Base-by-base conservation (phyloP, 306 rosid genomes). In the Dicorynia guianensis region DNA sequence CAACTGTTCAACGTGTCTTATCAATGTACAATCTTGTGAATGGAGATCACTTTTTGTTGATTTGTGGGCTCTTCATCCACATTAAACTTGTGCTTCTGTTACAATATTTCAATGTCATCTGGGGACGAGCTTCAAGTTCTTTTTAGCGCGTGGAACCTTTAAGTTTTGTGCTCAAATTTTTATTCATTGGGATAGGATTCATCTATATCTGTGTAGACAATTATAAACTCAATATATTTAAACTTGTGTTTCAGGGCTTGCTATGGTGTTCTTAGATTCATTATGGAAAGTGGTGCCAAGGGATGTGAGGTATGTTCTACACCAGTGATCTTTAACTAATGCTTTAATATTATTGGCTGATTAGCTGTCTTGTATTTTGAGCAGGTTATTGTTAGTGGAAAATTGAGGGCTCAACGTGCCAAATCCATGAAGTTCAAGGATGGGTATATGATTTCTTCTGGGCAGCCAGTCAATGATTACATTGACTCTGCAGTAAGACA, bases 391-490 rank as follows among this genome's bases (percentile, higher is more conserved):
- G 90, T 92, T 3, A 94, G 96, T 79, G 97, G 97, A 25, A 92
- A 94, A 71, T 88, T 92, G 72, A 87, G 97, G 71, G 98, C 98
- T 48, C 97, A 89, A 47, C 80, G 97, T 56, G 97, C 98, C 18
- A 90, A 95, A 54, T 89, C 98, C 25, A 92, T 95, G 97, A 95
- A 95, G 82, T 95, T 95, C 84, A 95, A 95, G 78, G 98, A 95
- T 14, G 97, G 97, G 0, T 92, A 92, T 75, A 95, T 95, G 97
- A 95, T 95, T 63, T 92, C 96, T 52, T 92, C 97, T 4, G 97
- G 98, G 67, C 97, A 95, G 81, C 96, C 97, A 14, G 97, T 92
- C 36, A 92, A 91, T 42, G 98, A 95, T 30, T 92, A 95, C 62
- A 92, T 95, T 8, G 96, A 95, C 78, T 81, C 98, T 10, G 96